A percentile compares a stretch with the other conserved stretches of the same genome.
These are phyloP conservation scores for Pseudevernia furfuracea DNA, from an alignment of 495 filamentous ascomycete species.

Conservation along the genomic window DNA sequence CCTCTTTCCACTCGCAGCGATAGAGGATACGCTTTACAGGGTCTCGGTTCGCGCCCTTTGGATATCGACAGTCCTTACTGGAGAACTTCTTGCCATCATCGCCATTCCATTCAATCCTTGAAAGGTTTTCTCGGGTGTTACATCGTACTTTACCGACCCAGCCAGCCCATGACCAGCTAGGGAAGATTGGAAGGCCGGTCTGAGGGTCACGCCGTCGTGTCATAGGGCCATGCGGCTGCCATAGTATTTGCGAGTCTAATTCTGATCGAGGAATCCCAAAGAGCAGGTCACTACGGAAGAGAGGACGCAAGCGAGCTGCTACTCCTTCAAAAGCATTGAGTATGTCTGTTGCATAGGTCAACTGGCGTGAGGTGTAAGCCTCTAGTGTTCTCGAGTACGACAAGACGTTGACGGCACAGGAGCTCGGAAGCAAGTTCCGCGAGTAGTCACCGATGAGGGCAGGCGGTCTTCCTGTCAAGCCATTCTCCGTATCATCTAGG, in stretches of 20 bases:
- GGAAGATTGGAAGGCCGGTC: slow-evolving; percentile 17
- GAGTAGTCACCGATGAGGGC: background rate
- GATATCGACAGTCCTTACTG: slow-evolving; percentile 19
- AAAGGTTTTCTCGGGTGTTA: slow-evolving; percentile 19
- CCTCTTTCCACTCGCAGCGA: slow-evolving; percentile 13
- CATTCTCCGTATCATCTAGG: slow-evolving; percentile 12
- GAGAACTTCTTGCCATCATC: slow-evolving; percentile 10
- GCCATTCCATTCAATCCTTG: slow-evolving; percentile 20
- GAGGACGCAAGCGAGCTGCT: slow-evolving; percentile 13
- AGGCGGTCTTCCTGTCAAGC: background rate
- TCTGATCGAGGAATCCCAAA: slow-evolving; percentile 22
- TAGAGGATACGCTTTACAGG: slow-evolving; percentile 12
- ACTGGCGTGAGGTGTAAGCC: slow-evolving; percentile 18
- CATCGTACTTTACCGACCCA: slow-evolving; percentile 21
- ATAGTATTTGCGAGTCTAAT: slow-evolving; percentile 19
- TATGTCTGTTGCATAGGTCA: slow-evolving; percentile 25
- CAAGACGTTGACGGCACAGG: slow-evolving; percentile 14
- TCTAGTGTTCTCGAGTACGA: slow-evolving; percentile 10
- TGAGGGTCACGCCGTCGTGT: slow-evolving; percentile 16
- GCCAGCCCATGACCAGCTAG: slow-evolving; percentile 24
- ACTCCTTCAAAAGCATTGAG: slow-evolving; percentile 23
- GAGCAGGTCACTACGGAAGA: slow-evolving; percentile 22
- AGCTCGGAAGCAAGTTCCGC: slow-evolving; percentile 14
- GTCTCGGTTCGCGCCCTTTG: slow-evolving; percentile 10
- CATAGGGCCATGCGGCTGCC: slow-evolving; percentile 16